Evolutionary conservation across 345 rosid genomes (phyloP).

Genomic region (Garcia nutans): DNA sequence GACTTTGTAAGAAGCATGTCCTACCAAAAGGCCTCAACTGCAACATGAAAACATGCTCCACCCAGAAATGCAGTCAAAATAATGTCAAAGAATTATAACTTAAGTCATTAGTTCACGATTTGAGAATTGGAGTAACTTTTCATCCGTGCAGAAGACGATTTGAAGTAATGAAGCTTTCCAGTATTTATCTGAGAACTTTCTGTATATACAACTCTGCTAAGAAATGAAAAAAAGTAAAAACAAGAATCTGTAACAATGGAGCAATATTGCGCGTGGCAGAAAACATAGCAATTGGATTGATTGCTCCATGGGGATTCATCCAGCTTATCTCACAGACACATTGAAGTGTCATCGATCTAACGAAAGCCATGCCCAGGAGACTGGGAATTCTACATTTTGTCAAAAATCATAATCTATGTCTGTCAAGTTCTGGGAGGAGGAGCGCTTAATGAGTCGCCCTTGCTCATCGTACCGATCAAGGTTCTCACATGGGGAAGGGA

Average conservation of each 20-base stretch:
- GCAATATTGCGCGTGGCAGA: neutral
- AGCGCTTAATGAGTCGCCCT: constrained; percentile 55
- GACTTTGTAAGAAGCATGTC: no score
- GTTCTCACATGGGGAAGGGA: constrained; percentile 88
- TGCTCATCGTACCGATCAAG: constrained; percentile 85
- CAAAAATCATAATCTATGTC: constrained; percentile 86
- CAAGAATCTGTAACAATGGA: neutral
- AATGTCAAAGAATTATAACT: no score
- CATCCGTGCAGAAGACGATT: neutral
- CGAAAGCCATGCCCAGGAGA: neutral
- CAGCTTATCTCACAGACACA: constrained; percentile 13
- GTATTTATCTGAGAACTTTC: constrained; percentile 18
- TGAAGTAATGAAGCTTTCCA: neutral
- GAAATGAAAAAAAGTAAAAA: neutral
- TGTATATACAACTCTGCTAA: constrained; percentile 24
- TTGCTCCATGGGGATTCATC: constrained; percentile 21
- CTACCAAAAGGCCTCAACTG: no score
- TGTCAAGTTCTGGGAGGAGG: constrained; percentile 64
- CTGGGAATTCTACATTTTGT: neutral
- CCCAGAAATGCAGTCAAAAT: no score
- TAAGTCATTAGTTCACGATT: no score
- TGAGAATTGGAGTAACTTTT: neutral
- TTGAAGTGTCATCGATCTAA: constrained; percentile 6
- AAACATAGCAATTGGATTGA: neutral
- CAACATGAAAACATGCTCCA: no score